Conservation (phyloP, 2,329 filamentous ascomycete species). For the Fusarium globosum region DNA sequence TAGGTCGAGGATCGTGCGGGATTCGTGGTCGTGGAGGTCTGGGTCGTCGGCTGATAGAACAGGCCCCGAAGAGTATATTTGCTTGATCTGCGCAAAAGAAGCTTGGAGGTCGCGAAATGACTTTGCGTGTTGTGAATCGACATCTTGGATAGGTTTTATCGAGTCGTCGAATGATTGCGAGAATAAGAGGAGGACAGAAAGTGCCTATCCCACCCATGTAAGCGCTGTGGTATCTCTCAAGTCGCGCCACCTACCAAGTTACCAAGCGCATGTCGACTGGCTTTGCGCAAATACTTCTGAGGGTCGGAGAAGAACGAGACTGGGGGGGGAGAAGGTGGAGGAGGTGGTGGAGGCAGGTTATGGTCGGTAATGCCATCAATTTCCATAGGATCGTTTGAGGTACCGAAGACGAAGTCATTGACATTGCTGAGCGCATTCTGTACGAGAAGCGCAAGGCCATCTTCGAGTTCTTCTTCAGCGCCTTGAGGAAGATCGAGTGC, state of each 20-base stretch:
- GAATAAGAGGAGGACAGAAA: slow-evolving; percentile 53
- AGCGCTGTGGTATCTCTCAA: slow-evolving; percentile 18
- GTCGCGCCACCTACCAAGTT: slow-evolving; percentile 51
- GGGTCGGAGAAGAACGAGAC: slow-evolving; percentile 52
- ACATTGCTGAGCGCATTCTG: slow-evolving; percentile 56
- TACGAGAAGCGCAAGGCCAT: slow-evolving; percentile 53
- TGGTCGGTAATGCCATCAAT: slow-evolving; percentile 49
- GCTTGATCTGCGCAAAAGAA: slow-evolving; percentile 49
- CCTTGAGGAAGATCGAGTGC: slow-evolving; percentile 36
- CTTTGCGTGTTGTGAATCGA: slow-evolving; percentile 49
- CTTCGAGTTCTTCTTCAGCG: slow-evolving; percentile 48
- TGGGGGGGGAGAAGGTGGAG: slow-evolving; percentile 41
- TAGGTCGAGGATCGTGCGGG: slow-evolving; percentile 55
- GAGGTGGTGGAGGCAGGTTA: slow-evolving; percentile 36
- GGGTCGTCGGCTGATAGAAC: slow-evolving; percentile 51
- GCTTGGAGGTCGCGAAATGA: slow-evolving; percentile 48
- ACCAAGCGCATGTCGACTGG: slow-evolving; percentile 54
- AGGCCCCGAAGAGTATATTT: slow-evolving; percentile 49
- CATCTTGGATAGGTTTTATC: slow-evolving; percentile 48
- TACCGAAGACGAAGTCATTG: slow-evolving; percentile 51
- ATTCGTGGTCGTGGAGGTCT: slow-evolving; percentile 49
- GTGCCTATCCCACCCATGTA: slow-evolving; percentile 46
- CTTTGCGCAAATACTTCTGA: slow-evolving; percentile 52
- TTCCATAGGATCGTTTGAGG: slow-evolving; percentile 49
- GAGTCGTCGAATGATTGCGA: slow-evolving; percentile 53